Evolutionary conservation across 371 early-diverging fungal species (phyloP), one percentile per base, ranked within the genome.

Genomic region (Mucor lusitanicus): DNA sequence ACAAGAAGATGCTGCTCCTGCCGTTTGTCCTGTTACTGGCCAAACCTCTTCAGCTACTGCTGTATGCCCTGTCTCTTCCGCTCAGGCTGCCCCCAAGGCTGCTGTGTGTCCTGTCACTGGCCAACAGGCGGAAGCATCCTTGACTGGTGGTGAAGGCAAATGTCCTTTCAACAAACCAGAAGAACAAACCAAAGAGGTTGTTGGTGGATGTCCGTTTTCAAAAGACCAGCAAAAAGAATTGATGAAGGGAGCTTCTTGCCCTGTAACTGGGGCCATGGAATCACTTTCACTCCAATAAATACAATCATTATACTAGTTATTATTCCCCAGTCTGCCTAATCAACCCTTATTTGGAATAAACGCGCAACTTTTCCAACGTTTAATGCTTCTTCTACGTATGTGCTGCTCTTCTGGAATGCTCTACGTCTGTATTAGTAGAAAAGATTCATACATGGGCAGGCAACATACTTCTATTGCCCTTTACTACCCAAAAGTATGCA

Each of bases 91-190:
- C 3, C 62, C 12, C 11, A 27, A n/a, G 8, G 59, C 27, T 17
- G 44, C 62, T 12, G 77, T 73, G 6, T 78, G 79, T 57, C 76
- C 79, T 19, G 66, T 78, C 1, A 75, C 73, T 28, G 78, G 78
- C 5, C 68, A 69, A 58, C 50, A n/a, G 1, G 58, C 58, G 27
- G 35, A 19, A 15, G 50, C 37, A 3, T 37, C 8, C 4, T 37
- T 12, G 28, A 7, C 50, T 3, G 23, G 23, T 23, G 12, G 23
- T 25, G 23, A 50, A 50, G 25, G 12, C 3, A 50, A 50, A 50
- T 50, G 50, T 12, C 50, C 50, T 25, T 50, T 50, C 13, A 50
- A 23, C 21, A 25, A 50, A 21, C 1, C 50, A 3, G 7, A n/a
- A 25, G 25, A 50, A 11, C 21, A 23, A 23, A 11, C 25, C 11